phyloP scores from a whole-genome alignment of 345 rosid genomes.

The Aegle marmelos region DNA sequence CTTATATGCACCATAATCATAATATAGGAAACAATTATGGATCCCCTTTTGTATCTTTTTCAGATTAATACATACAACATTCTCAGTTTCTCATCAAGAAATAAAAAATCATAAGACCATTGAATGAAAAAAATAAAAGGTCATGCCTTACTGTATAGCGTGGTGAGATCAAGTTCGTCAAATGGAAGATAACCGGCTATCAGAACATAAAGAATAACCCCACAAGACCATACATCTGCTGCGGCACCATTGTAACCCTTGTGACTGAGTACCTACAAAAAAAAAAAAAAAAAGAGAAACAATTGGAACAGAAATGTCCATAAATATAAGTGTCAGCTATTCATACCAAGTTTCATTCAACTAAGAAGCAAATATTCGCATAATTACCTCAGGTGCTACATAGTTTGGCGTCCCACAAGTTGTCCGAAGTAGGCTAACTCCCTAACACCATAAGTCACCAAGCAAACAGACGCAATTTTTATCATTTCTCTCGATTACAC shows the following conservation, averaged over 20 bases:
- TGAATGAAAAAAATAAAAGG: neutral
- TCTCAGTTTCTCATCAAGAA: neutral
- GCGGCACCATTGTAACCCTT: conserved; percentile 93
- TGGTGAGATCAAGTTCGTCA: conserved; percentile 95
- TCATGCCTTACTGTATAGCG: conserved; percentile 89
- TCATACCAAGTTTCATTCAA: neutral
- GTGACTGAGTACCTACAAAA: conserved; percentile 83
- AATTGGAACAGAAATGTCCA: conserved; percentile 4
- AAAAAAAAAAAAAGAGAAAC: conserved; percentile 20
- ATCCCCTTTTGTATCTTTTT: neutral
- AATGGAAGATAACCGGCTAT: conserved; percentile 98
- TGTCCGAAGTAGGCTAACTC: conserved; percentile 79
- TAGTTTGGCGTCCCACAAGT: conserved; percentile 98
- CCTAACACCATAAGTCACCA: conserved; percentile 38
- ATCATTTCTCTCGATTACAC: neutral
- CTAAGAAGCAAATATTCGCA: neutral
- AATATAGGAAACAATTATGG: neutral
- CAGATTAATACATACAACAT: neutral
- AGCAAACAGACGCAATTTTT: neutral
- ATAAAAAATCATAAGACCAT: neutral
- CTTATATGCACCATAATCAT: neutral
- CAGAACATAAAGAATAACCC: conserved; percentile 90
- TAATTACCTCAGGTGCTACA: conserved; percentile 93
- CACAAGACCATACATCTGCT: conserved; percentile 98
- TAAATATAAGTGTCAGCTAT: neutral